Base-by-base conservation (phyloP, 176 grass and related monocot species). In the Metroxylon sagu region DNA sequence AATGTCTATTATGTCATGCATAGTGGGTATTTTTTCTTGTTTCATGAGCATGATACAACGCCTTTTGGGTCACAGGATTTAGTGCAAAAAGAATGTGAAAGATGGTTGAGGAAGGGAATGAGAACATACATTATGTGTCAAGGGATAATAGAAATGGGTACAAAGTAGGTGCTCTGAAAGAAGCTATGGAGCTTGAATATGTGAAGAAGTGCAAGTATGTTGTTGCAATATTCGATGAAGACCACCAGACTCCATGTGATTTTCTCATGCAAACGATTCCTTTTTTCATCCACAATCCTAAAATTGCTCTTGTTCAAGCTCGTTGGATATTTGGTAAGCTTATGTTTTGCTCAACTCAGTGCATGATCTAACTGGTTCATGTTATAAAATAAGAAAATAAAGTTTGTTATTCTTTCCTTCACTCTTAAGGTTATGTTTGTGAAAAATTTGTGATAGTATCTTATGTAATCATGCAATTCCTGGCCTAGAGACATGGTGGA, bases 141-240 rank as follows among this genome's bases (percentile, higher is more conserved):
- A 90, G 91, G 73, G 71, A 78, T 71, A 95, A 90, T 65, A 83
- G 91, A 50, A 90, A 90, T 71, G 91, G 86, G 69, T 95, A 95
- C 60, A 95, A 95, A 79, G 80, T 86, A 60, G 86, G 91, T 52
- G 91, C 91, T 28, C 56, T 95, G 59, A 89, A 90, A 76, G 88
- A 87, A 78, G 91, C 79, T 60, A 79, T 90, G 91, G 86, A 81
- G 55, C 74, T 76, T 67, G 29, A 71, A 49, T 95, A 90, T 29
- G 83, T 83, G 15, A 74, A 87, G 75, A 65, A 81, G 39, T 90
- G 86, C 65, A 77, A 95, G 21, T 90, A 85, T n/a, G n/a, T n/a
- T 52, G 83, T 95, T 64, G 83, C 91, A 48, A 90, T 95, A 71
- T 95, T 95, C 25, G 91, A 95, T 71, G 83, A 86, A 31, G 91